Evolutionary conservation across 352 stramenopile species (phyloP).

Genomic region (Aphanomyces astaci): DNA sequence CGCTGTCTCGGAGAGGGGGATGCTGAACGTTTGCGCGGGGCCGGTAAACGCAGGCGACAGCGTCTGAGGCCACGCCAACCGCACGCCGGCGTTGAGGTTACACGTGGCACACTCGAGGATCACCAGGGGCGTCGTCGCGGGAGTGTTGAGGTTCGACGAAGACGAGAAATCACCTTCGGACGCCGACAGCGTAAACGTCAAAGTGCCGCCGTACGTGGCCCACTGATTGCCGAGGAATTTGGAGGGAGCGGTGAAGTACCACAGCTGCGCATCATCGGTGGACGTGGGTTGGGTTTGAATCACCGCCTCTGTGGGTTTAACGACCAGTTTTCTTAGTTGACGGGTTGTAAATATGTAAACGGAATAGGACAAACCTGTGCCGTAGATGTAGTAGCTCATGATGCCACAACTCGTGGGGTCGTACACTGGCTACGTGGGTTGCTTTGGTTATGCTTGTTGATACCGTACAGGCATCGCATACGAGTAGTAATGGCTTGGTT

Average conservation of each 20-base stretch:
- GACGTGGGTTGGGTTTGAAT: slow-evolving; percentile 55
- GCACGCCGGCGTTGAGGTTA: slow-evolving; percentile 67
- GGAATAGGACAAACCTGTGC: slow-evolving; percentile 24
- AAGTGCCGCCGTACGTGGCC: slow-evolving; percentile 77
- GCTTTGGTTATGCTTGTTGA: too few relatives aligned
- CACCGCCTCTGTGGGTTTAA: slow-evolving; percentile 50
- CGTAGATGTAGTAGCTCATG: slow-evolving; percentile 88
- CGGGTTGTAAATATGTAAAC: too few relatives aligned
- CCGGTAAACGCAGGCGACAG: slow-evolving; percentile 74
- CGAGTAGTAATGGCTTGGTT: background rate
- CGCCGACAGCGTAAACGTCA: slow-evolving; percentile 87
- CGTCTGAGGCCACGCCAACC: slow-evolving; percentile 76
- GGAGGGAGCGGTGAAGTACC: slow-evolving; percentile 76
- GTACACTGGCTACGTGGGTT: slow-evolving; percentile 29
- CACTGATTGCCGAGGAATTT: slow-evolving; percentile 87
- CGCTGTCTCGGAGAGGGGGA: slow-evolving; percentile 71
- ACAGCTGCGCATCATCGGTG: slow-evolving; percentile 67
- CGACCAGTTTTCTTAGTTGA: too few relatives aligned
- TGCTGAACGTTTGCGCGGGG: slow-evolving; percentile 63
- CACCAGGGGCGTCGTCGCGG: slow-evolving; percentile 56
- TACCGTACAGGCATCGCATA: too few relatives aligned
- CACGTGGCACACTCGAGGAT: slow-evolving; percentile 83
- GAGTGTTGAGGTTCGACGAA: slow-evolving; percentile 69
- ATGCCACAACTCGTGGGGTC: slow-evolving; percentile 52
- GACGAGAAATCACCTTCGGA: slow-evolving; percentile 82